Base-by-base conservation (phyloP, 1,284 basidiomycete genomes). In the Ceratobasidium sp. region DNA sequence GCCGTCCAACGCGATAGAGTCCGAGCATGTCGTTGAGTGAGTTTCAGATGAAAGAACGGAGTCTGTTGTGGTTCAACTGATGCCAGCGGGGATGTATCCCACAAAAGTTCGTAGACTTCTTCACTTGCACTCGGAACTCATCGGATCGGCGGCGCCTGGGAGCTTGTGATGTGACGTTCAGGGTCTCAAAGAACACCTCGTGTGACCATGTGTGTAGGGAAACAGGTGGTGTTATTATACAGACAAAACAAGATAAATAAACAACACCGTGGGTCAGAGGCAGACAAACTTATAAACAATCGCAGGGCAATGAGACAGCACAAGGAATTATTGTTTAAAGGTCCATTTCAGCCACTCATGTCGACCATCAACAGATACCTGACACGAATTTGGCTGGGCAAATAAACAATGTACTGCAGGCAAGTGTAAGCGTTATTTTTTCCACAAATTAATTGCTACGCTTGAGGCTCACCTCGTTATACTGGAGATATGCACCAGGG, bases 341-440 rank as follows among this genome's bases (percentile, higher is more conserved):
- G 11, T 9, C 9, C 31, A 24, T 56, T 61, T 61, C 43, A 69
- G 14, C 56, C 5, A 34, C 4, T 34, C 65, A 75, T 59, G 13
- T 75, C 56, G 24, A 75, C 68, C 69, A 63, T 74, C 51, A 77
- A 56, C 53, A 77, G 41, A 49, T 77, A 77, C 58, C 75, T 62
- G 24, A 77, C 54, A 31, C 74, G 65, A 31, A 77, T 77, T 65
- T 78, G 77, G 34, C 48, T 59, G 37, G 76, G 75, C 22, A 76
- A 74, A 64, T 78, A 78, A 7, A 78, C 77, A 54, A 78, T 78
- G 48, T 78, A 78, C 77, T 78, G 58, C 8, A 27, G 22, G 61
- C 22, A 24, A 34, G 2, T 9, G 34, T 74, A 19, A 68, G 74
- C 24, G 24, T 27, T 53, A 46, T 34, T 8, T 39, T 41, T 19